Percentiles rank a stretch among this genome's conserved stretches.
phyloP scores from a whole-genome alignment of 768 basidiomycete genomes.

The Podaxis sp. region DNA sequence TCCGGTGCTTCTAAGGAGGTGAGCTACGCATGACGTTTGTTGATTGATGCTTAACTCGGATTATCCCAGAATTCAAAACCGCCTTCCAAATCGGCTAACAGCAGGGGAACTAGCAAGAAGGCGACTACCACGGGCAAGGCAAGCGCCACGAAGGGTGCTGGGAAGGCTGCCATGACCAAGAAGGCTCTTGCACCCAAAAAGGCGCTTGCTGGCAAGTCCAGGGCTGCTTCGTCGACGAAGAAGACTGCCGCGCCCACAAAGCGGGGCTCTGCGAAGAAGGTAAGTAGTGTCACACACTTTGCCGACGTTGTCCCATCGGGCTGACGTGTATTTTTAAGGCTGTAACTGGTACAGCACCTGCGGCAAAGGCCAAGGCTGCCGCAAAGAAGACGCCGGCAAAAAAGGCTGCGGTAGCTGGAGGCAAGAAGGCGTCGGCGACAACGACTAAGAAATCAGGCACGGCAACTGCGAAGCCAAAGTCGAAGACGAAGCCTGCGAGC shows the following conservation, averaged over 20 bases:
- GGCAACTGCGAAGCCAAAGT: conserved; percentile 24
- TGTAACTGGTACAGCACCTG: conserved; percentile 47
- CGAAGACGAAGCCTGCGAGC: conserved; percentile 28
- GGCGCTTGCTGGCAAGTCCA: conserved; percentile 25
- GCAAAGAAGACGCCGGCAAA: conserved; percentile 36
- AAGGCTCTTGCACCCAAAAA: conserved; percentile 28
- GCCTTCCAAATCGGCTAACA: conserved; percentile 36
- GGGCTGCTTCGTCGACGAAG: conserved; percentile 17
- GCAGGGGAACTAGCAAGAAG: conserved; percentile 30
- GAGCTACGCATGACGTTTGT: conserved; percentile 13
- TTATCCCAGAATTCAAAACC: conserved; percentile 45
- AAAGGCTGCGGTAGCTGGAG: conserved; percentile 30
- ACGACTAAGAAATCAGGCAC: conserved; percentile 30
- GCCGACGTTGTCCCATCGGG: conserved; percentile 2
- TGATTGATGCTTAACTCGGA: conserved; percentile 9
- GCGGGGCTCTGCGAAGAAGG: conserved; percentile 66
- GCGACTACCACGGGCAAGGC: conserved; percentile 32
- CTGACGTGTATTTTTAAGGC: conserved; percentile 34
- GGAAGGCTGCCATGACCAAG: conserved; percentile 26
- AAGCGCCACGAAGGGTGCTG: conserved; percentile 27
- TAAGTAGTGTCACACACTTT: conserved; percentile 21
- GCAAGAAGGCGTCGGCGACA: conserved; percentile 26
- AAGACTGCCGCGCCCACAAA: conserved; percentile 36
- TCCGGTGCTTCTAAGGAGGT: conserved; percentile 63
- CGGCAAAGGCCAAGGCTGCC: conserved; percentile 40